Evolutionary conservation across 768 basidiomycete species (phyloP).

Genomic region (Neoboletus magnificus): DNA sequence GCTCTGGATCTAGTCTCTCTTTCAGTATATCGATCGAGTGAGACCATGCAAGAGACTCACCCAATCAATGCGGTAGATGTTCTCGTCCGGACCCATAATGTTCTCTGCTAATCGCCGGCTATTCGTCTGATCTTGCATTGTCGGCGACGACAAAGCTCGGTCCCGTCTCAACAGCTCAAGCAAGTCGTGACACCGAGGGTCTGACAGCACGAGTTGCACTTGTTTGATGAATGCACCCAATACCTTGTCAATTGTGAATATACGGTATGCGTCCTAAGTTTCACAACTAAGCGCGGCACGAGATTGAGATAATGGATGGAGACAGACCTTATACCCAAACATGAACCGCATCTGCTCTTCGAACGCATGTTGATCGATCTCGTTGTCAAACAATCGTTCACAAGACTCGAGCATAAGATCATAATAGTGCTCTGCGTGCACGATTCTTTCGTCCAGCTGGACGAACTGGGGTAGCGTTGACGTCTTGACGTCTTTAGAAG

Average conservation of each 20-base stretch:
- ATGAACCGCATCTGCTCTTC: slow-evolving; percentile 89
- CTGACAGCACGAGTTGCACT: slow-evolving; percentile 70
- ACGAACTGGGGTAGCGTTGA: slow-evolving; percentile 26
- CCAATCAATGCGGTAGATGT: slow-evolving; percentile 80
- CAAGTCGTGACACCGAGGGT: slow-evolving; percentile 68
- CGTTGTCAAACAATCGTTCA: slow-evolving; percentile 89
- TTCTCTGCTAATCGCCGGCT: slow-evolving; percentile 66
- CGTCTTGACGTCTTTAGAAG: slow-evolving; percentile 29
- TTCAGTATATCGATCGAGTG: neutral
- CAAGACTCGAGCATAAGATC: slow-evolving; percentile 80
- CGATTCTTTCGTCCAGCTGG: slow-evolving; percentile 34
- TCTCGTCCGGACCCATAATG: slow-evolving; percentile 71
- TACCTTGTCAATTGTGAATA: slow-evolving; percentile 94
- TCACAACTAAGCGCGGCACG: neutral
- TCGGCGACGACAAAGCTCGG: slow-evolving; percentile 52
- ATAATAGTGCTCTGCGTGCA: slow-evolving; percentile 69
- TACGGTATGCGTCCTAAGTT: slow-evolving; percentile 69
- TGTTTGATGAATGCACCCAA: slow-evolving; percentile 88
- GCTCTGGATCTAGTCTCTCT: slow-evolving; percentile 51
- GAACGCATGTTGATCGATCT: slow-evolving; percentile 81
- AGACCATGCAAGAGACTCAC: slow-evolving; percentile 36
- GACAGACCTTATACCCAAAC: slow-evolving; percentile 73
- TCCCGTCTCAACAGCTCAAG: slow-evolving; percentile 70
- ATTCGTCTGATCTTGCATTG: slow-evolving; percentile 69
- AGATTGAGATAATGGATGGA: neutral